Evolutionary conservation across 495 filamentous ascomycete genomes (phyloP), one percentile per base, ranked within the genome.

Genomic region (Evernia prunastri): DNA sequence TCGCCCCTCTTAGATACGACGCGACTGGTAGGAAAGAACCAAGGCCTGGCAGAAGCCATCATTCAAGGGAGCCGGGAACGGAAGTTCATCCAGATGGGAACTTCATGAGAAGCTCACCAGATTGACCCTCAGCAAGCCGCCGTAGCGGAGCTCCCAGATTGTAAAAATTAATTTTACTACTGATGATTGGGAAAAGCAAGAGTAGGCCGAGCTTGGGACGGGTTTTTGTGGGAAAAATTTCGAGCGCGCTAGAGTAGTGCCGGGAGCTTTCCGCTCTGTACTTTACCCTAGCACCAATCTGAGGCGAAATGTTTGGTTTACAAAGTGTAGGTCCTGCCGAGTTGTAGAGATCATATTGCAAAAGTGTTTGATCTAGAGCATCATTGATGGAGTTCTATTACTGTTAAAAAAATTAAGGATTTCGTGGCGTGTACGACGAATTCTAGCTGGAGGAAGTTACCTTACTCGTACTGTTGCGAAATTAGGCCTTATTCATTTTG

Each of bases 41-140:
- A 60, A 72, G 40, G 70, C 60, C 56, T 66, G 51, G 51, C 51
- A 33, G 29, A 54, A 33, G 51, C 51, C 51, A 54, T 73, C 60
- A 47, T 43, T 73, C 69, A 63, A 75, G 69, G 72, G 66, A 63
- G 71, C 71, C 66, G 70, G 71, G 68, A 75, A 73, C 72, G 72
- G 70, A 74, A 71, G 68, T 37, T 36, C 57, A 71, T 51, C 63
- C 68, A 72, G 23, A 60, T 63, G 70, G 65, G 66, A 73, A 64
- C 68, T 43, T 61, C 66, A 59, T 33, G 47, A 66, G 53, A 67
- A 69, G 67, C 65, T 69, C 67, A 69, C 67, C 64, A 47, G 62
- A 39, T 67, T 65, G 68, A 63, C 66, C 66, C 68, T 73, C 72
- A 74, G 70, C 72, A 71, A 72, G 72, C 72, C 72, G 65, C 72